Base-by-base conservation (phyloP, 176 grass and related monocot genomes). In the Carex pumila region DNA sequence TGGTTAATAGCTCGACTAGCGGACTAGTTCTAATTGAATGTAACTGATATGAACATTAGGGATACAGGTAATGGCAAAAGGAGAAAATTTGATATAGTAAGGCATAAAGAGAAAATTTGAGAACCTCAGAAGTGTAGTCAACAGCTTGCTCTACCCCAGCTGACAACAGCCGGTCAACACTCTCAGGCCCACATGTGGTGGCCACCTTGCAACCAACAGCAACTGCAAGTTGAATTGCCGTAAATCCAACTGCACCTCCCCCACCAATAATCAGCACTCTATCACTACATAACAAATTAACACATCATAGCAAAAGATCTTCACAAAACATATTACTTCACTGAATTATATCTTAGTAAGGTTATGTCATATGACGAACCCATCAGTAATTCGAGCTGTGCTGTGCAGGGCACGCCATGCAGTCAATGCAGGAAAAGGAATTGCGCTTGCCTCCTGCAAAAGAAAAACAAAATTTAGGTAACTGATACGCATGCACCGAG, bases 391-490 rank as follows among this genome's bases (percentile, higher is more conserved):
- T 88, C 70, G 84, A 90, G 92, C 89, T 17, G 91, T 95, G 88
- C 91, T 77, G 81, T 98, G 86, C 81, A 98, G 84, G 85, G 95
- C 95, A 87, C 92, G 92, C 95, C 95, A 98, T 53, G 92, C 95
- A 83, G 95, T 98, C 91, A 98, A 85, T 31, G 95, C 95, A 89
- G 95, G 91, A 87, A 95, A 98, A 0, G 95, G 95, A 67, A 98
- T 98, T 71, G 92, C 92, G 79, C 95, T 98, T 60, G 95, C 92
- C 57, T 95, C 91, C 92, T 95, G 86, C 10, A 61, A 88, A 18
- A 88, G 59, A 63, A 76, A 25, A 84, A 85, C 72, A 79, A 65
- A 84, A 56, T 9, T 68, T 37, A 36, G 31, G 4, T 43, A 43
- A 32, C 17, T 19, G 2, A 12, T 65, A 65, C 32, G 45, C 45